Evolutionary conservation across 2,329 filamentous ascomycete genomes (phyloP).

Genomic region (Epicoccum sorghinum): DNA sequence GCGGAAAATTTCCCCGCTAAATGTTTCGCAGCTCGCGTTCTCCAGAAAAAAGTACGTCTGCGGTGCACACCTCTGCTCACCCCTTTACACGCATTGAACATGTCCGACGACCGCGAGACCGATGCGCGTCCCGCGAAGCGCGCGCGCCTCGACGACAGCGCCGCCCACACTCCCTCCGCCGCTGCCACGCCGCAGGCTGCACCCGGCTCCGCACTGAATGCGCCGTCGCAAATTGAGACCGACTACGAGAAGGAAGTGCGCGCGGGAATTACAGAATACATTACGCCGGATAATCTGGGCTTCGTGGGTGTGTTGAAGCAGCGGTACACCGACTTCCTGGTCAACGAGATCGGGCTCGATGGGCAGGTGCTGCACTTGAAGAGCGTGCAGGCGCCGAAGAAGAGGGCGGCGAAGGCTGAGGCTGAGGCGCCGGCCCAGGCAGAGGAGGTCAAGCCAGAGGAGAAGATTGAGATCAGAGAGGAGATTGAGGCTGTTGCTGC

Average conservation of each 20-base stretch:
- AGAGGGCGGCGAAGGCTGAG: constrained; percentile 16
- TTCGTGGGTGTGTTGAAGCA: constrained; percentile 73
- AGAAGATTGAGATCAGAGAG: constrained; percentile 28
- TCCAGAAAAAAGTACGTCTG: constrained; percentile 5
- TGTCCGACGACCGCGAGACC: constrained; percentile 24
- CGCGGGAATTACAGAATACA: constrained; percentile 68
- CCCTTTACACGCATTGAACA: constrained; percentile 3
- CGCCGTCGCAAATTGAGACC: constrained; percentile 23
- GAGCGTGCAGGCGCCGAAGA: constrained; percentile 47
- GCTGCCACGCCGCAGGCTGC: constrained; percentile 19
- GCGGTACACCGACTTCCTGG: constrained; percentile 87
- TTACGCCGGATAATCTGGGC: constrained; percentile 62
- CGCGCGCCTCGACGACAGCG: constrained; percentile 37
- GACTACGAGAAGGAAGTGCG: constrained; percentile 51
- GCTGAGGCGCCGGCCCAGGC: constrained; percentile 1
- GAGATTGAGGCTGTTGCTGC: constrained; percentile 20
- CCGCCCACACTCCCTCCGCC: constrained; percentile 15
- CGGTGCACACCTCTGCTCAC: background rate
- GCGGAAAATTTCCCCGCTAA: constrained; percentile 39
- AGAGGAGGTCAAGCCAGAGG: constrained; percentile 19
- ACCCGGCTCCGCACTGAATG: constrained; percentile 19
- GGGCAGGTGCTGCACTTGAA: constrained; percentile 77
- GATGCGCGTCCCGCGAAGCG: constrained; percentile 39
- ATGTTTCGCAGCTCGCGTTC: constrained; percentile 2
- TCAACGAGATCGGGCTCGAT: constrained; percentile 82